phyloP scores from a whole-genome alignment of 2,329 filamentous ascomycete genomes.

The Rasamsonia emersonii region DNA sequence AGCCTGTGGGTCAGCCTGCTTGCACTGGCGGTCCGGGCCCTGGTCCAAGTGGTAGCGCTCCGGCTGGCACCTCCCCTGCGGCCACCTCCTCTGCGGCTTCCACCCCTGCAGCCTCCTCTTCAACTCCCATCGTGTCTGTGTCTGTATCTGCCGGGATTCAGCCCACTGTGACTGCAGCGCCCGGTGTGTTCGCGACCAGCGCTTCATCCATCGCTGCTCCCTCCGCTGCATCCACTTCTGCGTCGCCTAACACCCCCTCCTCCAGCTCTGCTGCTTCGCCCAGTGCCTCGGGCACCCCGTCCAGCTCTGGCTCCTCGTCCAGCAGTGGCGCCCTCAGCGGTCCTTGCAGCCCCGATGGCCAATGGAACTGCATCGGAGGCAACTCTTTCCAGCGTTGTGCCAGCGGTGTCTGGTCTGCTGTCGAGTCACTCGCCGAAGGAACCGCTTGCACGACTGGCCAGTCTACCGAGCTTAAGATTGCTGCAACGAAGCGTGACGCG shows the following conservation, averaged over 20 bases:
- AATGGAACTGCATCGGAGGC: slow-evolving; percentile 52
- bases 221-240: slow-evolving; percentile 5
- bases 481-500: slow-evolving; percentile 8
- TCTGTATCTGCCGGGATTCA: slow-evolving; percentile 5
- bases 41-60: slow-evolving; percentile 8
- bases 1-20: slow-evolving; percentile 18
- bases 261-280: slow-evolving; percentile 18
- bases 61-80: slow-evolving; percentile 10
- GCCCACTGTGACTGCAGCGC: slow-evolving; percentile 5
- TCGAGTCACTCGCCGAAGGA: slow-evolving; percentile 45
- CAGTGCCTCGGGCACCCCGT: slow-evolving; percentile 15
- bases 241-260: slow-evolving; percentile 7
- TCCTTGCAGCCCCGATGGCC: slow-evolving; percentile 46
- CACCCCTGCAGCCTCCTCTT: slow-evolving; percentile 12
- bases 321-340: slow-evolving; percentile 30
- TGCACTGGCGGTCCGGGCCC: slow-evolving; percentile 18
- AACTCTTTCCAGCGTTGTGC: slow-evolving; percentile 54
- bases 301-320: slow-evolving; percentile 15
- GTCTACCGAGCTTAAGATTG: slow-evolving; percentile 17
- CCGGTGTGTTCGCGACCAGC: slow-evolving; percentile 5
- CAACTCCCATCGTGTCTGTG: slow-evolving; percentile 7
- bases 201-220: slow-evolving; percentile 4
- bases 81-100: slow-evolving; percentile 13
- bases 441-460: slow-evolving; percentile 42
- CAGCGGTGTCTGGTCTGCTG: slow-evolving; percentile 46